A percentile compares a stretch with the other conserved stretches of the same genome.
phyloP scores from a whole-genome alignment of 164 flowering plant species.

The Saururus chinensis region DNA sequence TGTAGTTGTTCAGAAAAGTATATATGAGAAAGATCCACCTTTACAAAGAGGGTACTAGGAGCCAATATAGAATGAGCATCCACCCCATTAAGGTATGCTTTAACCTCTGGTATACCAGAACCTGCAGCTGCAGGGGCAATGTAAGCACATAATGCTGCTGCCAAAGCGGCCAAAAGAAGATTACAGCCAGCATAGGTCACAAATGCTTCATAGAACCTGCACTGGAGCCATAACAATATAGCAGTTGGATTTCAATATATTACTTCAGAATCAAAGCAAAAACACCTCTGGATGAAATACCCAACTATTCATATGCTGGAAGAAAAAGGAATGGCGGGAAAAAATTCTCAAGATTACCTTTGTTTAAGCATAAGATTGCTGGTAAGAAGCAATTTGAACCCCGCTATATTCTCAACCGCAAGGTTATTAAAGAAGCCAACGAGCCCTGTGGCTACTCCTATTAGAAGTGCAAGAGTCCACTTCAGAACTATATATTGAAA shows the following conservation, averaged over 20 bases:
- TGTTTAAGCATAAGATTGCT: constrained; percentile 53
- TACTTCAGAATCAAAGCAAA: neutral
- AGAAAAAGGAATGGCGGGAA: neutral
- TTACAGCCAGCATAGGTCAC: constrained; percentile 47
- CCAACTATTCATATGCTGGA: neutral
- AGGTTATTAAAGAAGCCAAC: constrained; percentile 73
- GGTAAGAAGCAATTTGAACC: constrained; percentile 62
- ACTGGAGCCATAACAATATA: constrained; percentile 20
- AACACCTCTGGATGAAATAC: neutral
- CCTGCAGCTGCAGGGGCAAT: constrained; percentile 97
- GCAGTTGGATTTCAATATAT: constrained; percentile 1
- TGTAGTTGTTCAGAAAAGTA: too few species aligned
- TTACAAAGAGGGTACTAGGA: constrained; percentile 83
- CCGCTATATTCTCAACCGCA: constrained; percentile 87
- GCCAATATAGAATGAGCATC: constrained; percentile 86
- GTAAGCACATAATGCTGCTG: constrained; percentile 66
- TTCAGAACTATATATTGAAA: constrained; percentile 74
- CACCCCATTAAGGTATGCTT: constrained; percentile 89
- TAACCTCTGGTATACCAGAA: constrained; percentile 88
- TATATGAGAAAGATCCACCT: constrained; percentile 30
- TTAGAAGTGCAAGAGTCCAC: constrained; percentile 79
- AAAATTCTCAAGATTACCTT: constrained; percentile 3
- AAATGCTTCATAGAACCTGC: constrained; percentile 70
- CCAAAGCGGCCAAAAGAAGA: constrained; percentile 42
- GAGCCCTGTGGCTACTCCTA: constrained; percentile 59